Evolutionary conservation across 495 filamentous ascomycete genomes (phyloP).

Genomic region (Podospora appendiculata): DNA sequence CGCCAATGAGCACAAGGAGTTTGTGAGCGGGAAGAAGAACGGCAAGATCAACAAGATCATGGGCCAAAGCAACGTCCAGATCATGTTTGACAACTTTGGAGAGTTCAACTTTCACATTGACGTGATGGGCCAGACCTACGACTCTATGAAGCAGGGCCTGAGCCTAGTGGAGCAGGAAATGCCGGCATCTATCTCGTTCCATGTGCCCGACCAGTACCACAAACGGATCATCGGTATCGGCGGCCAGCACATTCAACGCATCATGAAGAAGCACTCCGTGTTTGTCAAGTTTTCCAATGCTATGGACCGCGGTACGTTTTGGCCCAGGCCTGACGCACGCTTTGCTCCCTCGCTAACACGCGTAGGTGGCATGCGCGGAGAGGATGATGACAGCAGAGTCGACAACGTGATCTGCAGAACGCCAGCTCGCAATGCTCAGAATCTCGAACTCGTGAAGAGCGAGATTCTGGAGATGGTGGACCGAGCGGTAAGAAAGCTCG

Average conservation of each 20-base stretch:
- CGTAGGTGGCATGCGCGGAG: constrained; percentile 75
- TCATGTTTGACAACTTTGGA: constrained; percentile 97
- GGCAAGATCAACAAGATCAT: constrained; percentile 99
- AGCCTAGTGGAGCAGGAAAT: constrained; percentile 96
- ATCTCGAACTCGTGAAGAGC: constrained; percentile 91
- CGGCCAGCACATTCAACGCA: constrained; percentile 96
- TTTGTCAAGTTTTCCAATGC: constrained; percentile 99
- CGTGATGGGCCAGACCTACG: constrained; percentile 83
- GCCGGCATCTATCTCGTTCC: constrained; percentile 97
- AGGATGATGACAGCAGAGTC: constrained; percentile 95
- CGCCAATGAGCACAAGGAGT: constrained; percentile 98
- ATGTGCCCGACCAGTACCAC: constrained; percentile 99
- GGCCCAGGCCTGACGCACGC: not conserved
- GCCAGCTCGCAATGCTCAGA: constrained; percentile 92
- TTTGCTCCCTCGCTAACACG: constrained; percentile 9
- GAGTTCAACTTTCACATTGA: constrained; percentile 99
- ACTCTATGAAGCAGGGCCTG: constrained; percentile 84
- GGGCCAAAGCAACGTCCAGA: constrained; percentile 97
- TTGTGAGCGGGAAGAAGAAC: constrained; percentile 98
- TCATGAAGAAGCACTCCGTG: constrained; percentile 99
- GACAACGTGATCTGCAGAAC: constrained; percentile 99
- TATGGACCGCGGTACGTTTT: constrained; percentile 69
- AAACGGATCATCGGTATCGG: constrained; percentile 99
- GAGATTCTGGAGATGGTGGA: constrained; percentile 99
- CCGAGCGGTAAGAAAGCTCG: constrained; percentile 57